phyloP scores from a whole-genome alignment of 768 basidiomycete genomes.

The Amanita fuliginea region DNA sequence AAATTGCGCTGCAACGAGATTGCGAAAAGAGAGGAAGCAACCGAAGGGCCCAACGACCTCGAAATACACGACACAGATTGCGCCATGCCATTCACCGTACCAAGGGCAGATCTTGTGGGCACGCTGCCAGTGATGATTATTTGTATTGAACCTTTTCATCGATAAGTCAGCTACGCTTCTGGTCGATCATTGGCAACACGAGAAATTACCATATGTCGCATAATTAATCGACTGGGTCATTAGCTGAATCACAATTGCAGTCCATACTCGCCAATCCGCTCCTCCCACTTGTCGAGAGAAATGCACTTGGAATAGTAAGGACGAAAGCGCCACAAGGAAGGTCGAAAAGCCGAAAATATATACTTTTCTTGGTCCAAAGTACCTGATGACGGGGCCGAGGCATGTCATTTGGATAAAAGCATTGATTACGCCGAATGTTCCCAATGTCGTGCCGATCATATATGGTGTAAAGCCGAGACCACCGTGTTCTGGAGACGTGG shows the following conservation, averaged over 20 bases:
- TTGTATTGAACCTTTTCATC: neutral
- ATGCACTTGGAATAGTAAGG: slow-evolving; percentile 6
- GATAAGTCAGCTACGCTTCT: neutral
- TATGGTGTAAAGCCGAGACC: slow-evolving; percentile 46
- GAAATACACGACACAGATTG: neutral
- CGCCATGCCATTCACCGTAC: slow-evolving; percentile 2
- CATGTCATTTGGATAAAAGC: slow-evolving; percentile 39
- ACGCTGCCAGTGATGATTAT: neutral
- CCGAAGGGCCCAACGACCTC: neutral
- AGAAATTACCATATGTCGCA: neutral
- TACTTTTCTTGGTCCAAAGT: slow-evolving; percentile 33
- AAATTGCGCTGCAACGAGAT: neutral
- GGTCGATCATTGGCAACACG: neutral
- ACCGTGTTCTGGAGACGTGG: slow-evolving; percentile 41
- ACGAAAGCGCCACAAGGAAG: slow-evolving; percentile 9
- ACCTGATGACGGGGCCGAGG: slow-evolving; percentile 32
- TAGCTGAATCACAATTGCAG: neutral
- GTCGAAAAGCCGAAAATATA: slow-evolving; percentile 22
- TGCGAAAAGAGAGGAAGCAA: slow-evolving; percentile 1
- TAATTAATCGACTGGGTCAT: neutral
- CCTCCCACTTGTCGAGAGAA: slow-evolving; percentile 2
- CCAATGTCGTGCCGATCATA: slow-evolving; percentile 41
- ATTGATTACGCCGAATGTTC: slow-evolving; percentile 38
- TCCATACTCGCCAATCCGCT: neutral
- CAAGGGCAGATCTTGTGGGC: neutral